Evolutionary conservation across 768 basidiomycete species (phyloP).

Genomic region (Tylopilus rubrobrunneus): DNA sequence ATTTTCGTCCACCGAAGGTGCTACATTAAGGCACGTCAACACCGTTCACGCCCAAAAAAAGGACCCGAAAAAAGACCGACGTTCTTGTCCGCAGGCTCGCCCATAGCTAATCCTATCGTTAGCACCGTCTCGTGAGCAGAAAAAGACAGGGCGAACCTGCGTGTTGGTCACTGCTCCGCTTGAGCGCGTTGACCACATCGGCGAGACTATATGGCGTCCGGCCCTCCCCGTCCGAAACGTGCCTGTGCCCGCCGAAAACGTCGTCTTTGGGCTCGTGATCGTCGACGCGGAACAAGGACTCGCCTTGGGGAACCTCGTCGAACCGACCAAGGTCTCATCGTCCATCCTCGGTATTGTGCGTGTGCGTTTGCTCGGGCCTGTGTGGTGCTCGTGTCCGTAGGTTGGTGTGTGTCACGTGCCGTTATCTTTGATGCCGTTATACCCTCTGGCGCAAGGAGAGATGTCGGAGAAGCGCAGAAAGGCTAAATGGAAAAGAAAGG

Average conservation of each 20-base stretch:
- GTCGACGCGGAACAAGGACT: constrained; percentile 22
- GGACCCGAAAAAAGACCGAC: constrained; percentile 8
- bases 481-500: background rate
- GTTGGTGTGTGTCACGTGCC: too few relatives aligned
- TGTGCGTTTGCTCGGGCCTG: background rate
- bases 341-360: constrained; percentile 14
- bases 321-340: constrained; percentile 23
- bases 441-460: background rate
- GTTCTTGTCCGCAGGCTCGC: constrained; percentile 34
- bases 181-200: constrained; percentile 42
- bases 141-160: constrained; percentile 26
- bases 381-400: too few relatives aligned
- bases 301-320: constrained; percentile 16
- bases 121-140: background rate
- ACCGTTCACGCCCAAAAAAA: background rate
- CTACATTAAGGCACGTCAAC: constrained; percentile 10
- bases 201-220: constrained; percentile 39
- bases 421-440: background rate
- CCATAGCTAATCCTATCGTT: constrained; percentile 17
- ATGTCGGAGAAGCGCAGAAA: background rate
- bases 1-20: constrained; percentile 44
- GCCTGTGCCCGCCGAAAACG: background rate
- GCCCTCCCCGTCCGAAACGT: constrained; percentile 19
- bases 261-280: constrained; percentile 9
- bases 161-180: constrained; percentile 32